Percentiles rank a stretch among this genome's conserved stretches.
Evolutionary conservation across 164 flowering plant species (phyloP).

Genomic region (Umbellularia californica): DNA sequence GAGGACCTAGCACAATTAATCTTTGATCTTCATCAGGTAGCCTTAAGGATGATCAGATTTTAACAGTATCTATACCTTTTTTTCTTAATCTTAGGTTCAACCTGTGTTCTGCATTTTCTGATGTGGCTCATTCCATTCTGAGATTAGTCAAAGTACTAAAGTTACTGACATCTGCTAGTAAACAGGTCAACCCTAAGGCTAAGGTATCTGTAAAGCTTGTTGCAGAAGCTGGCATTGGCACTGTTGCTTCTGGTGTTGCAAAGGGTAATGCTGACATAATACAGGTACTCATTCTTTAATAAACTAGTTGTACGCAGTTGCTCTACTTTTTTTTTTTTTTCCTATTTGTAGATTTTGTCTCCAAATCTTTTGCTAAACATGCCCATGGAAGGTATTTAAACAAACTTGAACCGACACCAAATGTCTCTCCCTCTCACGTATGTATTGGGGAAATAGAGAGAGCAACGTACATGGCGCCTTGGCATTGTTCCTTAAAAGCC

Average conservation of each 20-base stretch:
- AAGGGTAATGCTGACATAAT: conserved; percentile 98
- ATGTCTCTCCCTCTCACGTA: too few species aligned
- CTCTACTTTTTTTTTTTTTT: neutral
- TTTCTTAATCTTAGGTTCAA: neutral
- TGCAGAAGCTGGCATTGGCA: conserved; percentile 99
- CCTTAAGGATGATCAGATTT: conserved; percentile 1
- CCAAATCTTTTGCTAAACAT: too few species aligned
- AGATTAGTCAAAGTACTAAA: neutral
- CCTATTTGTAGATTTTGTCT: neutral
- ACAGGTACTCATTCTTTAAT: conserved; percentile 52
- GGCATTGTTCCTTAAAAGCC: too few species aligned
- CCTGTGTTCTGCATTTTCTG: neutral
- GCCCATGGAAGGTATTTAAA: too few species aligned
- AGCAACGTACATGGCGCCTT: too few species aligned
- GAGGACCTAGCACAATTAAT: conserved; percentile 99
- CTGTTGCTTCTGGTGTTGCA: conserved; percentile 99
- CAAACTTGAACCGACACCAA: too few species aligned
- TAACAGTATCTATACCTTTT: neutral
- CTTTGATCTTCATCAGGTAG: conserved; percentile 97
- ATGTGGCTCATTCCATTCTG: neutral
- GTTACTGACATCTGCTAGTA: conserved; percentile 7
- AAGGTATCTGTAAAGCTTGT: conserved; percentile 99
- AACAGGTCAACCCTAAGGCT: conserved; percentile 93
- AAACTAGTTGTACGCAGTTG: neutral
- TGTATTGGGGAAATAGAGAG: too few species aligned